Conservation (phyloP, 768 basidiomycete genomes). For the Xanthoconium stramineum region DNA sequence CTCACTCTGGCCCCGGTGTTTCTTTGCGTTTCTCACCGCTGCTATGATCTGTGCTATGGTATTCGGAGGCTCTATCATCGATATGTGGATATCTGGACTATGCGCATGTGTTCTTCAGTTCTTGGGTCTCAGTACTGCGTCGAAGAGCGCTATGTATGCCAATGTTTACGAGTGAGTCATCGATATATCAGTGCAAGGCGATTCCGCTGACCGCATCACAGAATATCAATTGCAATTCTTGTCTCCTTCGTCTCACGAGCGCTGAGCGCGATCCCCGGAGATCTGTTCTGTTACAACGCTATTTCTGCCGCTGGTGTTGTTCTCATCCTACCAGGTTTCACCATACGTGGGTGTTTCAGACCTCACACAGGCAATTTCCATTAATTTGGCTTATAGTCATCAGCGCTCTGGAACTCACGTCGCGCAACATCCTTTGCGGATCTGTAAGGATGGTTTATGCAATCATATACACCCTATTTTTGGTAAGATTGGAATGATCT, state of each 20-base stretch:
- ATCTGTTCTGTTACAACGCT: slow-evolving; percentile 85
- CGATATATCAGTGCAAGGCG: neutral
- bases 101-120: slow-evolving; percentile 72
- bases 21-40: slow-evolving; percentile 72
- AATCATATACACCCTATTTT: slow-evolving; percentile 80
- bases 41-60: slow-evolving; percentile 80
- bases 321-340: slow-evolving; percentile 87
- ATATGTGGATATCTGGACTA: slow-evolving; percentile 77
- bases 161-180: slow-evolving; percentile 87
- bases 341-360: slow-evolving; percentile 54
- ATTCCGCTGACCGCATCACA: slow-evolving; percentile 25
- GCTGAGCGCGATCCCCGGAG: slow-evolving; percentile 69
- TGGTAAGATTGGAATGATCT: slow-evolving; percentile 42
- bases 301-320: slow-evolving; percentile 88
- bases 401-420: slow-evolving; percentile 77
- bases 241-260: slow-evolving; percentile 81
- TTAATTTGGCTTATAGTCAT: slow-evolving; percentile 46
- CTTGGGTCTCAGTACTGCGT: slow-evolving; percentile 76
- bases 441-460: slow-evolving; percentile 83
- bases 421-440: slow-evolving; percentile 76
- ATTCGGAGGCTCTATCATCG: slow-evolving; percentile 77
- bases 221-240: slow-evolving; percentile 81
- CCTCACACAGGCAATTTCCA: neutral
- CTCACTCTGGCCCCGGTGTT: slow-evolving; percentile 60
- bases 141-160: slow-evolving; percentile 87